These are phyloP conservation scores for Dothiorella sarmentorum DNA, from an alignment of 2,329 filamentous ascomycete species.

Conservation along the genomic window DNA sequence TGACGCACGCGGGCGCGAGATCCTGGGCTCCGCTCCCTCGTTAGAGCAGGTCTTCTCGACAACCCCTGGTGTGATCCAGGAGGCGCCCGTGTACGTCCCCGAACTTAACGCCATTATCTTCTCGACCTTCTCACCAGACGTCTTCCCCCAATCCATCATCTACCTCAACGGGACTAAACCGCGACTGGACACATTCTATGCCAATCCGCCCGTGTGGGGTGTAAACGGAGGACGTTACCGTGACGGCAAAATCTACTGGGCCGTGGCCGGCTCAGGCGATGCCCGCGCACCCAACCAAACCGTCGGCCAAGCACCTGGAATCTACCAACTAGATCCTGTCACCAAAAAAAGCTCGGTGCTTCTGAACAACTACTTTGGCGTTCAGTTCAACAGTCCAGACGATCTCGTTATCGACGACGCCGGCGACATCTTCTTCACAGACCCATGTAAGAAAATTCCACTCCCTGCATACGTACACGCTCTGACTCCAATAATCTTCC, in stretches of 20 bases:
- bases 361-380: slow-evolving; percentile 16
- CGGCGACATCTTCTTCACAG: slow-evolving; percentile 14
- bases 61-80: slow-evolving; percentile 1
- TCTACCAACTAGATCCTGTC: background rate
- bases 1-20: slow-evolving; percentile 23
- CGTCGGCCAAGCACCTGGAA: background rate
- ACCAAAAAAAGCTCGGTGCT: background rate
- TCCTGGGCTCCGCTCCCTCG: slow-evolving; percentile 23
- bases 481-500: background rate
- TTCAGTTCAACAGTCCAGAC: background rate
- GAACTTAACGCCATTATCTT: slow-evolving; percentile 16
- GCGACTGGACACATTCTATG: background rate
- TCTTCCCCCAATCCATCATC: background rate
- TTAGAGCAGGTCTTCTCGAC: slow-evolving; percentile 23
- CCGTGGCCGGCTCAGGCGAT: background rate
- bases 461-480: too few relatives aligned
- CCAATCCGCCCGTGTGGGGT: background rate
- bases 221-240: background rate
- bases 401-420: slow-evolving; percentile 1
- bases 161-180: background rate
- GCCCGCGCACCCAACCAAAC: background rate
- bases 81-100: slow-evolving; percentile 21
- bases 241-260: slow-evolving; percentile 3
- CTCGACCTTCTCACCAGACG: background rate
- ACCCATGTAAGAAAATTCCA: background rate